A percentile compares a stretch with the other conserved stretches of the same genome.
Conservation (phyloP, 2,329 filamentous ascomycete species). For the Fusarium ambrosium region DNA sequence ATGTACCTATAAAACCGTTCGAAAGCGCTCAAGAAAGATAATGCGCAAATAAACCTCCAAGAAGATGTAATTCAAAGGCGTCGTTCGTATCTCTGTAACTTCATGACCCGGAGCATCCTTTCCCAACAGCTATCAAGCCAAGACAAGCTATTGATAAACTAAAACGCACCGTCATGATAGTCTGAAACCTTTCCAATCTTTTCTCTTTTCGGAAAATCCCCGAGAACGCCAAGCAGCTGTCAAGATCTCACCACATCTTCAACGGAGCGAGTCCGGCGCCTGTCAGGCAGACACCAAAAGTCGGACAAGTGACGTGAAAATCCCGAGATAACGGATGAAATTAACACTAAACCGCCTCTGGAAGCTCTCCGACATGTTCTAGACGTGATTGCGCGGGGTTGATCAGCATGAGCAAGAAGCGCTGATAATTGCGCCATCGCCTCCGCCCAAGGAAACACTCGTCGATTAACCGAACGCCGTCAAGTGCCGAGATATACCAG, state of each 20-base stretch:
- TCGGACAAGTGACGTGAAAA: slow-evolving; percentile 16
- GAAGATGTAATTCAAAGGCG: not conserved
- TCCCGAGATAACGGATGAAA: not conserved
- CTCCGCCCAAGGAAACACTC: not conserved
- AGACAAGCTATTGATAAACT: not conserved
- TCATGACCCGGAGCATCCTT: not conserved
- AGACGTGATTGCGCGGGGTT: slow-evolving; percentile 8
- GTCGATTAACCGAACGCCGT: not conserved
- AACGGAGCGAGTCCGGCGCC: not conserved
- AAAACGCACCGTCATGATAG: not conserved
- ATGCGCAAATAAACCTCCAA: not conserved
- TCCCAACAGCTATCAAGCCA: not conserved
- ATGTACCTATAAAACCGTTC: rapidly evolving
- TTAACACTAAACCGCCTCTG: not conserved
- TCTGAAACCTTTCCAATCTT: not conserved
- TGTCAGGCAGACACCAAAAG: not conserved
- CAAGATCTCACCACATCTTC: not conserved
- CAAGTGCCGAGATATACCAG: slow-evolving; percentile 15
- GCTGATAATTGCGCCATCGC: slow-evolving; percentile 39
- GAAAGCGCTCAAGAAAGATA: rapidly evolving
- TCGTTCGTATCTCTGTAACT: not conserved
- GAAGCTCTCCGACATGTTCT: not conserved
- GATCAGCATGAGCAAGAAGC: slow-evolving; percentile 39
- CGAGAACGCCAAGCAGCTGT: not conserved
- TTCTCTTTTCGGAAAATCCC: not conserved